A percentile compares a stretch with the other conserved stretches of the same genome.
Evolutionary conservation across 352 stramenopile genomes (phyloP).

Genomic region (Sclerospora graminicola): DNA sequence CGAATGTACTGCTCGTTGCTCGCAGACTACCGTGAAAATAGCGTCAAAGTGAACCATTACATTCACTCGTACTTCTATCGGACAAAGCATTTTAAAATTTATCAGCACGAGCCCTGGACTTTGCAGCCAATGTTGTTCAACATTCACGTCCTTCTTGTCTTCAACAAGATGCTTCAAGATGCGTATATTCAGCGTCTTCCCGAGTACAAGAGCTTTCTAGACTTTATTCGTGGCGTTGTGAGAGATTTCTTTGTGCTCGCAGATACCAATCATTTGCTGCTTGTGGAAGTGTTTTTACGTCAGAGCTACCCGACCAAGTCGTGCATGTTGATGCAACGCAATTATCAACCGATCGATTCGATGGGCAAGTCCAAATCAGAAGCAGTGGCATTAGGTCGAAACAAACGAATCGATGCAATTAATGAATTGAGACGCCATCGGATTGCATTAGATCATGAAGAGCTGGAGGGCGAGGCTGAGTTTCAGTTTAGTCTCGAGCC

Average conservation of each 20-base stretch:
- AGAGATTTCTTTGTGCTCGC: conserved; percentile 71
- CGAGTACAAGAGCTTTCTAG: conserved; percentile 58
- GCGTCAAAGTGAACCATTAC: conserved; percentile 81
- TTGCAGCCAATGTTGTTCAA: conserved; percentile 85
- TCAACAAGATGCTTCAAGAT: conserved; percentile 84
- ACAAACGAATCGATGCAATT: conserved; percentile 44
- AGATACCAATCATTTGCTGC: conserved; percentile 73
- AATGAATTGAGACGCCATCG: conserved; percentile 60
- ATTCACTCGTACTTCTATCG: conserved; percentile 84
- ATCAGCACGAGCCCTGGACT: conserved; percentile 60
- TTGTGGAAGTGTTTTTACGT: conserved; percentile 62
- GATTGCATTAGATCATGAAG: conserved; percentile 58
- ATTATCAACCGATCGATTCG: conserved; percentile 59
- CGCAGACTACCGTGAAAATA: conserved; percentile 63
- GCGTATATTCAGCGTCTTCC: conserved; percentile 38
- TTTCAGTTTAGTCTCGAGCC: conserved; percentile 62
- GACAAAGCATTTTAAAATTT: conserved; percentile 71
- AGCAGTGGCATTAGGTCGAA: conserved; percentile 45
- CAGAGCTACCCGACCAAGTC: conserved; percentile 60
- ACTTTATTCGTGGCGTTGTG: conserved; percentile 73
- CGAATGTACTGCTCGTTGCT: conserved; percentile 79
- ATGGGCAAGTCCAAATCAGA: conserved; percentile 53
- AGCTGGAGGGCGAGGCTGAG: conserved; percentile 71
- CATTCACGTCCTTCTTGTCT: conserved; percentile 67
- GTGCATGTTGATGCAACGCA: conserved; percentile 62